Base-by-base conservation (phyloP, 495 filamentous ascomycete genomes). In the Aspergillus leporis region DNA sequence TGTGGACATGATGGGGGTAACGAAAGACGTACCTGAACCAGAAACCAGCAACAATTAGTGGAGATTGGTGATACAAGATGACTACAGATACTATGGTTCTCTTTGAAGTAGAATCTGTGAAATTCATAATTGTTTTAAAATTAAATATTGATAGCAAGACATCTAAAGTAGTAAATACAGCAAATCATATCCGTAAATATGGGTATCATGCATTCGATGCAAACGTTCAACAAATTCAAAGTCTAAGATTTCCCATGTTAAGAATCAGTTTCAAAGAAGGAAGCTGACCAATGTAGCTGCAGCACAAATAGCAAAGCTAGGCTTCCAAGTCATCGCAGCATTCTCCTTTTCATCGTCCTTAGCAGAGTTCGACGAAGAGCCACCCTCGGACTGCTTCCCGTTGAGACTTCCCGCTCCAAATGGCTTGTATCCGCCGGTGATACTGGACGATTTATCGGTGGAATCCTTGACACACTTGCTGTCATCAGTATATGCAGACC, bases 381-480 rank as follows among this genome's bases (percentile, higher is more conserved):
- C 30, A 6, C 48, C 3, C 5, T 53, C 28, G 4, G 38, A 41
- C 49, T 47, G 41, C 18, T 38, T 36, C 6, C 38, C 38, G 13
- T 48, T 14, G 19, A 59, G 38, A 21, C 21, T 22, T 18, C 57
- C 57, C 9, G 49, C 8, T 13, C 57, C 57, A 16, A 48, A 53
- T 10, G 57, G 50, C 28, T 54, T 59, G 23, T 53, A 59, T 5
- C 57, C 57, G 16, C 57, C 57, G 32, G 50, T 59, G 40, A 59
- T 32, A 14, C 57, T 59, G 38, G 32, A 45, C 3, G 38, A 18
- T 3, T 59, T 38, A 2, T 58, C 51, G 5, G 40, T 61, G 6
- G 62, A 64, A 4, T 43, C 50, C 28, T 34, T 40, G 10, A 63
- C 58, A 50, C 60, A 66, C 19, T 61, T 57, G 18, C 56, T 61